Conservation (phyloP, 2,329 filamentous ascomycete genomes). For the Chrysoporthe austroafricana region DNA sequence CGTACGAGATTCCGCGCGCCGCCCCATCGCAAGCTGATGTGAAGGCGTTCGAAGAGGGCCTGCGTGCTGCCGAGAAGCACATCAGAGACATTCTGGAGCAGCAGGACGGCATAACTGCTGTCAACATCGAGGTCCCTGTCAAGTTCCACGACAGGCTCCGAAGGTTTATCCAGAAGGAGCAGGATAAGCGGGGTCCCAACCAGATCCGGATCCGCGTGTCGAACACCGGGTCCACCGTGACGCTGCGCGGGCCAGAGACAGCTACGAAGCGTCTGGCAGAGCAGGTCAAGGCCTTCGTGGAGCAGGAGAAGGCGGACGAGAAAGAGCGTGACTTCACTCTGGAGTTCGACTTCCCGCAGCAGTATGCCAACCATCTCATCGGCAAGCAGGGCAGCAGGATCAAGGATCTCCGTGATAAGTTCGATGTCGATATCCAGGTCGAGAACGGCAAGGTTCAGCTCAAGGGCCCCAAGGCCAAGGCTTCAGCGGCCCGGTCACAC, state of each 20-base stretch:
- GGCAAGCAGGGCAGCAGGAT: slow-evolving; percentile 71
- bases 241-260: slow-evolving; percentile 75
- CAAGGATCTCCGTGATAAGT: slow-evolving; percentile 66
- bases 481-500: slow-evolving; percentile 81
- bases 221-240: slow-evolving; percentile 64
- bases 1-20: slow-evolving; percentile 59
- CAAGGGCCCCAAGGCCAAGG: slow-evolving; percentile 94
- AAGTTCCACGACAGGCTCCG: slow-evolving; percentile 69
- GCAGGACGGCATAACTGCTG: slow-evolving; percentile 58
- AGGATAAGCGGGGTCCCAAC: slow-evolving; percentile 58
- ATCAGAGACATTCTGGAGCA: slow-evolving; percentile 61
- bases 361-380: slow-evolving; percentile 85
- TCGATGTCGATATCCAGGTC: slow-evolving; percentile 80
- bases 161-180: slow-evolving; percentile 68
- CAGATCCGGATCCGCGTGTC: slow-evolving; percentile 65
- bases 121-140: slow-evolving; percentile 59
- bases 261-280: slow-evolving; percentile 72
- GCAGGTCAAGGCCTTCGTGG: slow-evolving; percentile 79
- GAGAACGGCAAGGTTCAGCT: slow-evolving; percentile 93
- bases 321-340: slow-evolving; percentile 88
- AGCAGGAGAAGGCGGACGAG: slow-evolving; percentile 89
- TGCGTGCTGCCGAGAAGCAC: slow-evolving; percentile 60
- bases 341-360: slow-evolving; percentile 91
- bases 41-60: slow-evolving; percentile 56
- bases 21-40: slow-evolving; percentile 56